Evolutionary conservation across 2,329 filamentous ascomycete species (phyloP), one percentile per base, ranked within the genome.

Genomic region (Colletotrichum tofieldiae): DNA sequence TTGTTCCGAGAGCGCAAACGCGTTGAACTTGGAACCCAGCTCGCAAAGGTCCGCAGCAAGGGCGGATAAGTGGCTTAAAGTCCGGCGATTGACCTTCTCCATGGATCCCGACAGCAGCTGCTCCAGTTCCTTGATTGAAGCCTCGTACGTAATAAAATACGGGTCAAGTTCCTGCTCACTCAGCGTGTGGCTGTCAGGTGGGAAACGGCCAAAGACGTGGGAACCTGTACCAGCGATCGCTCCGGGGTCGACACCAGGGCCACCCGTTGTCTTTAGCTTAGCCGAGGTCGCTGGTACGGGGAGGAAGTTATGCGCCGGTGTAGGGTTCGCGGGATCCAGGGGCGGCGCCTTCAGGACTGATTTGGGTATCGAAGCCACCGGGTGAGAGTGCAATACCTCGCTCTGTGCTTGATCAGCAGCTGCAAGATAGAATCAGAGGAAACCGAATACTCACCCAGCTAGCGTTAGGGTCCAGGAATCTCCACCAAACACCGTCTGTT

Each of bases 401-500:
- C 90, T 97, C 95, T 98, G 63, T 35, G 14, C 29, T 62, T 47
- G 61, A 73, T 85, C 74, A 84, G 79, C 49, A 37, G 47, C n/a
- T 43, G 2, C 1, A 16, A 65, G 11, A 16, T 35, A 61, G 11
- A 26, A 66, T 41, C 35, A 32, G 37, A 32, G 32, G 18, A 26
- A 9, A 49, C 47, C 16, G 16, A 5, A 43, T 11, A 18, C 84
- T 45, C 90, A 98, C 95, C 96, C 96, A 99, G 89, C 96, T 98
- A 32, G 96, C 95, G 81, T 99, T 98, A 14, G 97, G 96, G 80
- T 99, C 96, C 43, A 99, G 87, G 79, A 99, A 99, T 76, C 95
- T 93, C 95, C 96, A 98, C 91, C 95, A 98, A 35, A 99, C 95
- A 3, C 96, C 96, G 79, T 99, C 96, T 72, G 95, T 93, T 65